Evolutionary conservation across 2,329 filamentous ascomycete species (phyloP), one percentile per base, ranked within the genome.

Genomic region (Aspergillus pseudotamarii): DNA sequence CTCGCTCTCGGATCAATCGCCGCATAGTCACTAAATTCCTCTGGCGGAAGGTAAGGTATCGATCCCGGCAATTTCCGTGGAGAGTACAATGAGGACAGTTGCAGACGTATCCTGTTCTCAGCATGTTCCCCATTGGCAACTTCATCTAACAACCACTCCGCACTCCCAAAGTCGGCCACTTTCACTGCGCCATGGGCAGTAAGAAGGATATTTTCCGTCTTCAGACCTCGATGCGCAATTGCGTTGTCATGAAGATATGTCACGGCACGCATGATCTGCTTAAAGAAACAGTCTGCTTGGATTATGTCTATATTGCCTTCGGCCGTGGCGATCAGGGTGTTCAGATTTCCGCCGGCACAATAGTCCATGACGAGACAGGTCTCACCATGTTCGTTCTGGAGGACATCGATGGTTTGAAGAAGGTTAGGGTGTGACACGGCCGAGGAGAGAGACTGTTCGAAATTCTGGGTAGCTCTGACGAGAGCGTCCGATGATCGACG

Each of bases 121-220:
- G 2, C 57, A n/a, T 2, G 59, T 23, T 3, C 48, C 50, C 11
- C 64, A 32, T 4, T 38, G 28, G 19, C 51, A 48, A 11, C 61
- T 19, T 61, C 43, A 6, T 45, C 41, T 14, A 51, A 63, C 58
- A 69, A 1, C 48, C 61, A 60, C 43, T 59, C 59, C 19, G 65
- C 72, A 28, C 69, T 48, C 94, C 94, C 94, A 74, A 98, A 97
- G 69, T 97, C 94, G 11, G 94, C 93, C 64, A 98, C 94, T 68
- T 96, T 95, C 30, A 96, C 91, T 66, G 93, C 92, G 59, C 92
- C 91, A 2, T 88, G 83, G 1, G 88, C 86, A 66, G 96, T 86
- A 63, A 97, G 91, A 0, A 98, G 84, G 51, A 97, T 95, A 68
- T 97, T 97, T 72, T 97, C 94, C 0, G 94, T 93, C 75, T 97